Evolutionary conservation across 768 basidiomycete genomes (phyloP), one percentile per base, ranked within the genome.

Genomic region (Termitomyces sp.): DNA sequence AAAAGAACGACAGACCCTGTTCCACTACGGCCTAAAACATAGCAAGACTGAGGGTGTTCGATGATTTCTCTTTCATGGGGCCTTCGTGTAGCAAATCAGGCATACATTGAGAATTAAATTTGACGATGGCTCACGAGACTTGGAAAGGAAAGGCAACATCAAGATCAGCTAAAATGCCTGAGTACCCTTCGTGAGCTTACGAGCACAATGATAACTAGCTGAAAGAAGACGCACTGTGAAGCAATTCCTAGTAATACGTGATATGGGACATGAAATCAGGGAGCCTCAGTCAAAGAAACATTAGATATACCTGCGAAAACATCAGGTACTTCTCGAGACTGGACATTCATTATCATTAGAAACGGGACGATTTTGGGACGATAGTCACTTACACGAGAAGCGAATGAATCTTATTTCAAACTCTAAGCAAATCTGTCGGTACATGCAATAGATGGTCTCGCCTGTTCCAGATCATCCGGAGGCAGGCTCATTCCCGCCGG

Each of bases 11-110:
- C 12, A 61, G 12, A 87, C 88, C 88, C 88, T 0, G 88, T 89
- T 3, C 88, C 88, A 62, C 87, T 88, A 25, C 88, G 73, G 0
- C 88, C 86, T 9, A 87, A 66, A 30, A 88, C 84, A 64, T 82
- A 86, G 59, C 83, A 87, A 0, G 86, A 86, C 5, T 76, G 70
- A 0, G 71, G 70, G 60, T 86, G 79, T 43, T 86, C 79, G 17
- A 86, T 78, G 69, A 72, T 61, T 76, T 76, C 62, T 88, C 83
- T 45, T 76, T 70, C 0, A 78, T 78, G 52, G 0, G 41, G 19
- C 35, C 35, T 49, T 43, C 43, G 9, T 45, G 9, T 43, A 14
- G 55, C 17, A 47, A 32, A 4, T 40, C 17, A 54, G 27, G 11
- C 5, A 6, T 14, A 42, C n/a, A 28, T 4, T 47, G 10, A 37